Conservation (phyloP, 805 yeast genomes). For the Candida nitratophila region DNA sequence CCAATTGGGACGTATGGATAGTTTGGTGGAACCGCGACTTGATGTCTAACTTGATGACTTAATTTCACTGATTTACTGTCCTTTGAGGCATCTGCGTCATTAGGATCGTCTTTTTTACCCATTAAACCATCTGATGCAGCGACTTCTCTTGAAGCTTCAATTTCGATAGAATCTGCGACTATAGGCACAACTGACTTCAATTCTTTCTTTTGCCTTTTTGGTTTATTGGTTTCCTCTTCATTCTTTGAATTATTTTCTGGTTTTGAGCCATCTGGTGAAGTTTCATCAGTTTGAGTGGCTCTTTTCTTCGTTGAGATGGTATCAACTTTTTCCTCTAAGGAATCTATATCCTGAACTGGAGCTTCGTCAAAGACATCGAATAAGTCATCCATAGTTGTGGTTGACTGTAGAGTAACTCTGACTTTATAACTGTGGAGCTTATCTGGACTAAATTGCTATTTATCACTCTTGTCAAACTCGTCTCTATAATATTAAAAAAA, state of each 20-base stretch:
- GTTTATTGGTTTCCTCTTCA: slow-evolving; percentile 13
- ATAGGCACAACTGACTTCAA: slow-evolving; percentile 44
- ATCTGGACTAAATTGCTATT: too few relatives aligned
- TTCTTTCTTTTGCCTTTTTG: slow-evolving; percentile 31
- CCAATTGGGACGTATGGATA: slow-evolving; percentile 85
- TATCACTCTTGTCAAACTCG: too few relatives aligned
- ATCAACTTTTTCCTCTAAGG: slow-evolving; percentile 3
- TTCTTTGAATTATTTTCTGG: slow-evolving; percentile 13
- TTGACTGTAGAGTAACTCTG: not conserved
- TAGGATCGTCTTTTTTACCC: slow-evolving; percentile 2
- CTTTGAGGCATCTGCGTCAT: slow-evolving; percentile 3
- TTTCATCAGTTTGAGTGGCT: slow-evolving; percentile 1
- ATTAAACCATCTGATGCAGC: slow-evolving; percentile 71
- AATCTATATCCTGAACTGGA: slow-evolving; percentile 24
- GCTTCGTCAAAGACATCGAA: slow-evolving; percentile 58
- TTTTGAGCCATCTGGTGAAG: slow-evolving; percentile 3
- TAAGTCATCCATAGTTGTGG: slow-evolving; percentile 40
- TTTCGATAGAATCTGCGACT: slow-evolving; percentile 81
- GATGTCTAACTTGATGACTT: slow-evolving; percentile 94
- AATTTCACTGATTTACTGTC: slow-evolving; percentile 43
- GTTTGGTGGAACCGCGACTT: slow-evolving; percentile 92
- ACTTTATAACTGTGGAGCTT: too few relatives aligned
- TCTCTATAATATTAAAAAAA: not conserved
- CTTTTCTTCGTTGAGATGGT: slow-evolving; percentile 8
- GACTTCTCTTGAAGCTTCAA: slow-evolving; percentile 85